phyloP scores from a whole-genome alignment of 805 yeast species.

The Isabelozyma heimii region DNA sequence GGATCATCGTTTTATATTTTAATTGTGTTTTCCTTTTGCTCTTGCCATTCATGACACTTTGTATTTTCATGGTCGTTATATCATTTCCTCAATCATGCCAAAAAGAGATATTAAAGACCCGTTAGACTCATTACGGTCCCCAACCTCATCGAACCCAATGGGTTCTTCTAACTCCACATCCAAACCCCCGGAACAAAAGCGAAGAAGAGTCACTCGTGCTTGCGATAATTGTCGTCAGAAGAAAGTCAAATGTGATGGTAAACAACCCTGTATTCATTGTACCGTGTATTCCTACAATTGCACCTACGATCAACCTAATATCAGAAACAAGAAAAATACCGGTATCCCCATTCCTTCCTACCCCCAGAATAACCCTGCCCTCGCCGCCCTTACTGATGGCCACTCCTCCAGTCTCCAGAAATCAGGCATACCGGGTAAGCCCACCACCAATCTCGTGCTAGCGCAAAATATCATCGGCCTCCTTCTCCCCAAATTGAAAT shows the following conservation, averaged over 20 bases:
- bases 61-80: not conserved
- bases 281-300: conserved; percentile 85
- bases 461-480: conserved; percentile 33
- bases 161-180: not conserved
- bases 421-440: conserved; percentile 5
- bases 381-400: conserved; percentile 10
- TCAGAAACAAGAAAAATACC: conserved; percentile 46
- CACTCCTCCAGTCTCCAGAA: conserved; percentile 13
- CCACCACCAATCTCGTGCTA: conserved; percentile 14
- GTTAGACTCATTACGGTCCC: not conserved
- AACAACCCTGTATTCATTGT: conserved; percentile 77
- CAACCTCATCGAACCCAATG: not conserved
- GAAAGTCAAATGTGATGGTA: conserved; percentile 79
- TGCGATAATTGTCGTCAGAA: conserved; percentile 74
- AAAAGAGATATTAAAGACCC: not conserved
- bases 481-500: conserved; percentile 32
- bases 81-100: not conserved
- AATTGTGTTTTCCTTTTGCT: not conserved
- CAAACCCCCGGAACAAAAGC: conserved; percentile 35
- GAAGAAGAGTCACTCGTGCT: conserved; percentile 69
- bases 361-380: conserved; percentile 9
- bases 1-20: too few relatives aligned
- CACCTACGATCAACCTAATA: conserved; percentile 77
- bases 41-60: too few relatives aligned
- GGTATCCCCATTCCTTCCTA: conserved; percentile 26